A percentile compares a stretch with the other conserved stretches of the same genome.
phyloP scores from a whole-genome alignment of 192 early-diverging fungal genomes.

The Podila horticola region DNA sequence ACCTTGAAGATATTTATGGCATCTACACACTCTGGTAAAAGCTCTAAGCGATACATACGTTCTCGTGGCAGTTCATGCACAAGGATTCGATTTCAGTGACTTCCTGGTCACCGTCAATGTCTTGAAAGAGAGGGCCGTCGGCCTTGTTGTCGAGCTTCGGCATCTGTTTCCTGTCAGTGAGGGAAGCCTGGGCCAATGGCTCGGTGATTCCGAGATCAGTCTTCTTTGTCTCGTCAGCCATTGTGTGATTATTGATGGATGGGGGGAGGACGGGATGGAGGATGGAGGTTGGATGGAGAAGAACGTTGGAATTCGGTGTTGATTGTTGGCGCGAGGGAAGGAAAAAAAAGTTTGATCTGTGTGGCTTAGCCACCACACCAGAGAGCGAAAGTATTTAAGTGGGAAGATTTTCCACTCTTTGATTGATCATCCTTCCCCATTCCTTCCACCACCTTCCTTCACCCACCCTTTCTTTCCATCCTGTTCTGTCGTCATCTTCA shows the following conservation, averaged over 20 bases:
- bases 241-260: slow-evolving; percentile 1
- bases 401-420: background rate
- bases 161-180: slow-evolving; percentile 29
- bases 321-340: background rate
- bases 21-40: too few relatives aligned
- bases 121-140: slow-evolving; percentile 53
- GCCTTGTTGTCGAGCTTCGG: background rate
- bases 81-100: slow-evolving; percentile 88
- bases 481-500: background rate
- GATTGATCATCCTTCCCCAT: background rate
- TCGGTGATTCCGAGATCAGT: slow-evolving; percentile 36
- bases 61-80: slow-evolving; percentile 92
- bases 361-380: background rate
- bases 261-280: background rate
- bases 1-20: too few relatives aligned
- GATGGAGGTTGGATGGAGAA: background rate
- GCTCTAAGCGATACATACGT: slow-evolving; percentile 52
- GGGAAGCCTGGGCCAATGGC: slow-evolving; percentile 15
- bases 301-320: background rate
- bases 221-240: slow-evolving; percentile 22
- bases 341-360: background rate
- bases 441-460: slow-evolving; percentile 8
- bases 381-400: slow-evolving; percentile 1
- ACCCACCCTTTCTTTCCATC: background rate
- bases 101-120: slow-evolving; percentile 51